Evolutionary conservation across 208 protist genomes (phyloP).

Genomic region (Herpetomonas tarakana): DNA sequence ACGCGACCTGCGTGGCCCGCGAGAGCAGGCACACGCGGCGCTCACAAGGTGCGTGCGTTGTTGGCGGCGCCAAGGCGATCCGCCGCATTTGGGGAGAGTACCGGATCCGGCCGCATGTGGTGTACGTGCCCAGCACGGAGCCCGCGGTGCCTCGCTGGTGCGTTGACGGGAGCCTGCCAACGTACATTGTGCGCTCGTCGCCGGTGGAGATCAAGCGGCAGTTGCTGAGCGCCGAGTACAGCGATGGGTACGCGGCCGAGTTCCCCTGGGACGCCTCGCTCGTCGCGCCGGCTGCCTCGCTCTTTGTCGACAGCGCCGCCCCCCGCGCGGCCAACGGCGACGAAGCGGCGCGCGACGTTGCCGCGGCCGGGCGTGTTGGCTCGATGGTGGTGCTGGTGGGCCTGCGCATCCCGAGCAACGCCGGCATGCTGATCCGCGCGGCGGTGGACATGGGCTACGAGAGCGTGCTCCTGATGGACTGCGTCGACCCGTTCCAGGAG

Average conservation of each 20-base stretch:
- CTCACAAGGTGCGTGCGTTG: slow-evolving; percentile 59
- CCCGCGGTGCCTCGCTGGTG: slow-evolving; percentile 56
- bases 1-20: slow-evolving; percentile 47
- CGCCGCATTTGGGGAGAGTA: slow-evolving; percentile 72
- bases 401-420: slow-evolving; percentile 84
- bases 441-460: slow-evolving; percentile 77
- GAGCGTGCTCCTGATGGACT: slow-evolving; percentile 64
- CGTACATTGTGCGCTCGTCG: slow-evolving; percentile 64
- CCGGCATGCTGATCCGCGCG: slow-evolving; percentile 64
- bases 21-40: slow-evolving; percentile 39
- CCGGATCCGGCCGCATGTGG: slow-evolving; percentile 59
- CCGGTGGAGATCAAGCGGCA: slow-evolving; percentile 60
- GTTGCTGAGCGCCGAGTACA: slow-evolving; percentile 77
- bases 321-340: not conserved
- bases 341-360: not conserved
- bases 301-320: not conserved
- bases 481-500: slow-evolving; percentile 70
- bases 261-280: slow-evolving; percentile 34
- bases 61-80: slow-evolving; percentile 70
- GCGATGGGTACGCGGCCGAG: slow-evolving; percentile 78
- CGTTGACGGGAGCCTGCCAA: slow-evolving; percentile 51
- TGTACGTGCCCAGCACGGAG: slow-evolving; percentile 64
- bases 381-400: slow-evolving; percentile 77
- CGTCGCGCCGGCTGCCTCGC: slow-evolving; percentile 11
- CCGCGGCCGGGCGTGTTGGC: slow-evolving; percentile 9